A percentile compares a stretch with the other conserved stretches of the same genome.
phyloP scores from a whole-genome alignment of 2,329 filamentous ascomycete species.

The Ophiostoma fasciatum region DNA sequence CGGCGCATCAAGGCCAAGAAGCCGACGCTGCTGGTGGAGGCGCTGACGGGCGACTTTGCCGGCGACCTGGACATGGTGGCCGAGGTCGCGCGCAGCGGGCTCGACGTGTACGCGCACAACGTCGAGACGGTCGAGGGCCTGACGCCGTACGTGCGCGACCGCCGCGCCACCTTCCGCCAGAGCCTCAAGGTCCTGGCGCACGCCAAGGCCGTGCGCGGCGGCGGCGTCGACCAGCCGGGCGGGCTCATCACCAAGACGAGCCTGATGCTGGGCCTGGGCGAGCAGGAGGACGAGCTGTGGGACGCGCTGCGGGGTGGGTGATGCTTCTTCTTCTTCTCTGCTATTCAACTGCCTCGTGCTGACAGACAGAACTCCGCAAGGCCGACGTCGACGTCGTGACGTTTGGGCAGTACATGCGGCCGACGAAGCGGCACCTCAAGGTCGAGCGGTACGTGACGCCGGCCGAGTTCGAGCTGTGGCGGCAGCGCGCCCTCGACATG shows the following conservation, averaged over 20 bases:
- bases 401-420: constrained; percentile 99
- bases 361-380: constrained; percentile 69
- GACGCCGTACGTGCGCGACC: constrained; percentile 79
- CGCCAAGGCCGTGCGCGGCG: constrained; percentile 59
- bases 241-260: constrained; percentile 95
- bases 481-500: constrained; percentile 77
- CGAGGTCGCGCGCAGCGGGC: constrained; percentile 68
- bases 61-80: constrained; percentile 79
- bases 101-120: constrained; percentile 96
- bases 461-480: constrained; percentile 82
- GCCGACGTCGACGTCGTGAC: constrained; percentile 86
- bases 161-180: constrained; percentile 78
- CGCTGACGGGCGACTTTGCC: constrained; percentile 72
- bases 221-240: constrained; percentile 22
- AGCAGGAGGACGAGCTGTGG: constrained; percentile 77
- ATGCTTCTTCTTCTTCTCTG: too few species aligned
- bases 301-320: constrained; percentile 55
- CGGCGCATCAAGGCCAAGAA: constrained; percentile 81
- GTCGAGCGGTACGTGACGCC: constrained; percentile 92
- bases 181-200: constrained; percentile 65
- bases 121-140: constrained; percentile 87
- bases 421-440: constrained; percentile 94
- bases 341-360: too few species aligned
- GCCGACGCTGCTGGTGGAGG: constrained; percentile 64
- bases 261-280: constrained; percentile 89